Percentiles rank a stretch among this genome's conserved stretches.
phyloP scores from a whole-genome alignment of 1,284 basidiomycete species.

The Melampsora americana region DNA sequence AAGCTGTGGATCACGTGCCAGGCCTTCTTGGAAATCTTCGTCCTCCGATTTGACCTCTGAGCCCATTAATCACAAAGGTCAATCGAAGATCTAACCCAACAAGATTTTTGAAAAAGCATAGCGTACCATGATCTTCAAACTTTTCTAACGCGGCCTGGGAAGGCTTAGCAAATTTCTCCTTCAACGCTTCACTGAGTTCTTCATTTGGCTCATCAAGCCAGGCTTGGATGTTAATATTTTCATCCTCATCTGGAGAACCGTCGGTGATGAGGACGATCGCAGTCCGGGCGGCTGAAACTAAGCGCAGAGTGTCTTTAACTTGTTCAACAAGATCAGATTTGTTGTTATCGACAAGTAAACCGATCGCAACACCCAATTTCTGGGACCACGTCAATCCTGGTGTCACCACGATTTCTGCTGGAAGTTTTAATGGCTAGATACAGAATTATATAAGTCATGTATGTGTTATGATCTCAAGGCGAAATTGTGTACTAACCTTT shows the following conservation, averaged over 20 bases:
- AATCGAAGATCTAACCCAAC: background rate
- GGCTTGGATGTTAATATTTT: conserved; percentile 57
- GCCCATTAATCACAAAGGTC: background rate
- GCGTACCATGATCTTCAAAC: conserved; percentile 72
- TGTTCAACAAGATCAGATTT: conserved; percentile 69
- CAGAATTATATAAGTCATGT: conserved; percentile 45
- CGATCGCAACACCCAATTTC: conserved; percentile 78
- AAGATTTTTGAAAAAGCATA: conserved; percentile 35
- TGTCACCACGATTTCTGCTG: conserved; percentile 72
- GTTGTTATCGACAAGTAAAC: conserved; percentile 67
- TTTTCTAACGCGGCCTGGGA: conserved; percentile 69
- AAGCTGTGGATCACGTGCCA: conserved; percentile 70
- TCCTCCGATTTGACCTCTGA: conserved; percentile 61
- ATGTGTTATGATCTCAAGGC: conserved; percentile 57
- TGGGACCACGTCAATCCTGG: conserved; percentile 85
- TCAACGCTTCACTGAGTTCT: conserved; percentile 50
- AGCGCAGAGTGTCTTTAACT: conserved; percentile 65
- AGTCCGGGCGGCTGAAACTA: conserved; percentile 56
- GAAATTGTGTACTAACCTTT: conserved; percentile 51
- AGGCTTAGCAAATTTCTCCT: conserved; percentile 57
- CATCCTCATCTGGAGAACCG: conserved; percentile 55
- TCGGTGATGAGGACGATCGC: conserved; percentile 71
- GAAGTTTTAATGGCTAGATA: conserved; percentile 47
- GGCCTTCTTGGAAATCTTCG: conserved; percentile 70
- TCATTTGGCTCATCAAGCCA: conserved; percentile 58